These are phyloP conservation scores for Oryza meyeriana DNA, from an alignment of 176 grass and related monocot species.

Conservation along the genomic window DNA sequence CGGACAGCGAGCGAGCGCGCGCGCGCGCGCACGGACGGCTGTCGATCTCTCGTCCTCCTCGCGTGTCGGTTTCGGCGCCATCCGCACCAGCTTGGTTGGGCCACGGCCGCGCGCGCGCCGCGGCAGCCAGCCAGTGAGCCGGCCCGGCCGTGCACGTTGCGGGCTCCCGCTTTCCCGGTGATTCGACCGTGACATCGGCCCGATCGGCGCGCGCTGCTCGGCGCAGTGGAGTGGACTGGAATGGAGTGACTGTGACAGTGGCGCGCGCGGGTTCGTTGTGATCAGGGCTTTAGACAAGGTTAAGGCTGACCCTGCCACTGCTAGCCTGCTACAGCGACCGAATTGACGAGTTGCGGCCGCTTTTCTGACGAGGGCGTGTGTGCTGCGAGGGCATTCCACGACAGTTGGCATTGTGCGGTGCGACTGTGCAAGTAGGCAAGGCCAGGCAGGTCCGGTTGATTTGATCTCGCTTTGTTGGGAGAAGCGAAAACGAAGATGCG, in stretches of 20 bases:
- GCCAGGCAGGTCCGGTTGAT: slow-evolving; percentile 20
- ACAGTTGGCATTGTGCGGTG: background rate
- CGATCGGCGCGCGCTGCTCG: no score
- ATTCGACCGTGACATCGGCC: background rate
- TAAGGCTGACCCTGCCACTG: slow-evolving; percentile 11
- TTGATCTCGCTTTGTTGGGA: background rate
- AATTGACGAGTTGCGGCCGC: background rate
- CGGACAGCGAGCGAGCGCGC: background rate
- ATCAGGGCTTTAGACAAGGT: background rate
- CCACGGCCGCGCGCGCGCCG: background rate
- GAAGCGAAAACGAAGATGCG: background rate
- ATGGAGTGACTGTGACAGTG: background rate
- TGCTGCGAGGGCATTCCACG: slow-evolving; percentile 27
- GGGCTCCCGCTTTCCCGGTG: background rate
- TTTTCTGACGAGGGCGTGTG: background rate
- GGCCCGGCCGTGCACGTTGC: background rate
- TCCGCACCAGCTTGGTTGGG: background rate
- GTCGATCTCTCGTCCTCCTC: background rate
- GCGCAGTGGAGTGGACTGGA: background rate
- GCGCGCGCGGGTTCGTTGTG: background rate
- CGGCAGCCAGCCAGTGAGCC: no score
- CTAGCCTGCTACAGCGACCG: background rate
- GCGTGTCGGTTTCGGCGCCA: background rate
- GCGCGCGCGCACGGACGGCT: background rate
- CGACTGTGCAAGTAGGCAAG: slow-evolving; percentile 1